phyloP scores from a whole-genome alignment of 176 grass and related monocot genomes.

The Stipa capillata region DNA sequence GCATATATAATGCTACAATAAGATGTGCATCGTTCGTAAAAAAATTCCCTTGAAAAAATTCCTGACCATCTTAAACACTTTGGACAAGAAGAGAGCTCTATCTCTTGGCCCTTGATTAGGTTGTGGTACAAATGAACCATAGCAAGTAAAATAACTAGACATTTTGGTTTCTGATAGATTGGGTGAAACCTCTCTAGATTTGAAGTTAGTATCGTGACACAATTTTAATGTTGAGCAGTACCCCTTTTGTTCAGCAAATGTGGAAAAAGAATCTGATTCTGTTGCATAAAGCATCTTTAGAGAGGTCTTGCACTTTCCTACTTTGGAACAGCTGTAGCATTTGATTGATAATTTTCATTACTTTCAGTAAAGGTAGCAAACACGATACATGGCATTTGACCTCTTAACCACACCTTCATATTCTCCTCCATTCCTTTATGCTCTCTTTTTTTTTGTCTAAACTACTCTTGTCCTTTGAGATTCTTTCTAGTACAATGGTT shows the following conservation, averaged over 20 bases:
- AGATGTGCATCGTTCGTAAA: background rate
- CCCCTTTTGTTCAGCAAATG: conserved; percentile 18
- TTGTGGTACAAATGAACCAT: background rate
- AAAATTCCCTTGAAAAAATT: background rate
- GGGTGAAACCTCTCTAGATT: background rate
- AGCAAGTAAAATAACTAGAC: background rate
- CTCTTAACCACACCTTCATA: conserved; percentile 1
- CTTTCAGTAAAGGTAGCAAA: conserved; percentile 27
- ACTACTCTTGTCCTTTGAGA: background rate
- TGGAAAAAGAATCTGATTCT: conserved; percentile 62
- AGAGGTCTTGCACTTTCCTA: conserved; percentile 18
- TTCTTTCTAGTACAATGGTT: background rate
- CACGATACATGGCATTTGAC: background rate
- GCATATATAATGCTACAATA: conserved; percentile 3
- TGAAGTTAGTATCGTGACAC: conserved; percentile 5
- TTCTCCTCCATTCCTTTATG: conserved; percentile 13
- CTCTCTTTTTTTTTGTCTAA: conserved; percentile 1
- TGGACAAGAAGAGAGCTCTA: background rate
- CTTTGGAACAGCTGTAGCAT: conserved; percentile 12
- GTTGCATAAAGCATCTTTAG: conserved; percentile 34
- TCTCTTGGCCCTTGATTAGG: background rate
- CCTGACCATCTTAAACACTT: background rate
- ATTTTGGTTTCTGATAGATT: conserved; percentile 14
- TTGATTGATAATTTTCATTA: conserved; percentile 6
- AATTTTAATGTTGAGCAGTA: background rate